These are phyloP conservation scores for Lablab purpureus DNA, from an alignment of 306 rosid genomes.

Conservation along the genomic window DNA sequence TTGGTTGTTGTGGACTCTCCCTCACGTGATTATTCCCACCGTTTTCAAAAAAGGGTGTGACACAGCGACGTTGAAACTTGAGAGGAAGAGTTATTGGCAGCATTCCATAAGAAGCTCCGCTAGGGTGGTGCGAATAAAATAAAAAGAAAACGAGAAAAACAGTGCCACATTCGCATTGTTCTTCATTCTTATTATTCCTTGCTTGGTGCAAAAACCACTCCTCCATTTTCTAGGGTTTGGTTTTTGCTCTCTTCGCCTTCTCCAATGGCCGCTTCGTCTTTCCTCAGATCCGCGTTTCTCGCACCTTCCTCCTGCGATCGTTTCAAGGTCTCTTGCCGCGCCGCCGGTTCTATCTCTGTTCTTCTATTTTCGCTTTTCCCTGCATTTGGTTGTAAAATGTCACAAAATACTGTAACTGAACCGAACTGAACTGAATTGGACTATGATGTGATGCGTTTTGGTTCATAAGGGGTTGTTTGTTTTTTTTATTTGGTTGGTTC, in stretches of 20 bases:
- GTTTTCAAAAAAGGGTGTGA: background rate
- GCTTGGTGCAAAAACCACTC: slow-evolving; percentile 30
- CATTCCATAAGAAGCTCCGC: slow-evolving; percentile 56
- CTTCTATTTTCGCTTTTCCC: background rate
- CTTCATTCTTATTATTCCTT: background rate
- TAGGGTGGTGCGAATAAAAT: slow-evolving; percentile 17
- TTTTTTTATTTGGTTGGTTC: background rate
- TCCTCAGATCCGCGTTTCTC: slow-evolving; percentile 68
- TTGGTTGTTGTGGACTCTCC: background rate
- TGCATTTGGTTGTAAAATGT: background rate
- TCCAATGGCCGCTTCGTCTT: slow-evolving; percentile 76
- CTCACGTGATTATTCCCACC: background rate
- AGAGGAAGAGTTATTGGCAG: slow-evolving; percentile 10
- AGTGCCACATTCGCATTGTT: slow-evolving; percentile 3
- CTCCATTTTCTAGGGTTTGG: slow-evolving; percentile 43
- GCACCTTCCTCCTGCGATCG: slow-evolving; percentile 57
- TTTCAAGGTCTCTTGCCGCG: slow-evolving; percentile 54
- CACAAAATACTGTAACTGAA: background rate
- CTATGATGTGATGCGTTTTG: background rate
- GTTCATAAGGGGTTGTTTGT: background rate
- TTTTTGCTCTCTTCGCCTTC: slow-evolving; percentile 40
- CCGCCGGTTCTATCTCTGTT: background rate
- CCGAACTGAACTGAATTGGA: background rate
- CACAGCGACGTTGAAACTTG: background rate
- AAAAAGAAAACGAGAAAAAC: background rate